These are phyloP conservation scores for Saitozyma podzolica DNA, from an alignment of 768 basidiomycete genomes.

Conservation along the genomic window DNA sequence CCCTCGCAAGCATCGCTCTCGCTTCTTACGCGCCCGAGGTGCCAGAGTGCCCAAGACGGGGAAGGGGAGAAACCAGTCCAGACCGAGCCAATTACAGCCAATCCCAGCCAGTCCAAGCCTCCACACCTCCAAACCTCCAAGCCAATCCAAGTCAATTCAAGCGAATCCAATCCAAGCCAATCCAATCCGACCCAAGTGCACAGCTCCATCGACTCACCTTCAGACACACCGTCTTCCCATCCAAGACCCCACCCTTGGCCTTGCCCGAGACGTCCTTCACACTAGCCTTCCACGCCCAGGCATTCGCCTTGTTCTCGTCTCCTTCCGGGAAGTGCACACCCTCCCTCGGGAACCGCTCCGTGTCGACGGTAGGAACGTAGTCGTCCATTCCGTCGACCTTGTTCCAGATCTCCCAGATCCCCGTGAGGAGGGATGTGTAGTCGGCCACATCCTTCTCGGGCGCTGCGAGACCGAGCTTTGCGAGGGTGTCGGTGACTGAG, in stretches of 20 bases:
- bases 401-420: conserved; percentile 34
- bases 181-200: not conserved
- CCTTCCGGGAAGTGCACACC: conserved; percentile 19
- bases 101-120: no score
- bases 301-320: conserved; percentile 33
- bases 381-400: conserved; percentile 28
- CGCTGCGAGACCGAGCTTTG: conserved; percentile 12
- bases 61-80: no score
- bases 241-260: conserved; percentile 37
- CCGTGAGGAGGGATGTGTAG: conserved; percentile 28
- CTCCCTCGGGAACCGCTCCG: conserved; percentile 21
- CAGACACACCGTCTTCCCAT: conserved; percentile 55
- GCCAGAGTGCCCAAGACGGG: no score
- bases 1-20: no score
- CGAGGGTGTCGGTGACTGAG: conserved; percentile 11
- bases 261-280: conserved; percentile 15
- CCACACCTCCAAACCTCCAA: no score
- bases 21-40: no score
- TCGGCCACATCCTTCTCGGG: conserved; percentile 16
- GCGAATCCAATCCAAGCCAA: no score
- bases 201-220: conserved; percentile 45
- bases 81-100: no score
- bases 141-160: no score
- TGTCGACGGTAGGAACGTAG: conserved; percentile 35
- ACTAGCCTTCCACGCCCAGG: conserved; percentile 41